Conservation (phyloP, 73 alveolate genomes). For the Symbiodinium natans region DNA sequence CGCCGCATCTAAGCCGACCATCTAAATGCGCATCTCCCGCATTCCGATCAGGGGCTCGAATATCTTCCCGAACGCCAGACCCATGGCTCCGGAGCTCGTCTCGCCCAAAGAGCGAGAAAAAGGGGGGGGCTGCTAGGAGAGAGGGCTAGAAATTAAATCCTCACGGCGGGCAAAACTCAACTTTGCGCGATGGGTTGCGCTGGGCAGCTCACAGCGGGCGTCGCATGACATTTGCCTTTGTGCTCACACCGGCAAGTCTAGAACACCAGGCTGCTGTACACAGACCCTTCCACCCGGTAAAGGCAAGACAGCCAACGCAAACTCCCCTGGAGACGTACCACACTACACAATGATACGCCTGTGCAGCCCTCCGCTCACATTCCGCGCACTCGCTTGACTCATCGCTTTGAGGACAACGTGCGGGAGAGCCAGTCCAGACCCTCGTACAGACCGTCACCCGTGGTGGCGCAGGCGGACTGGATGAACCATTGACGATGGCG, state of each 20-base stretch:
- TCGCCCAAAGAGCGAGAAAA: too few relatives aligned
- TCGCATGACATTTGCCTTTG: too few relatives aligned
- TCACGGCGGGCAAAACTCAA: too few relatives aligned
- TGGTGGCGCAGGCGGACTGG: conserved; percentile 97
- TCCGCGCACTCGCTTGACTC: not conserved
- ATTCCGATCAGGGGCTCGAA: conserved; percentile 95
- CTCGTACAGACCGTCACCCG: conserved; percentile 98
- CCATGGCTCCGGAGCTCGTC: too few relatives aligned
- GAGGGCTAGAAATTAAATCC: too few relatives aligned
- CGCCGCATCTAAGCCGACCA: too few relatives aligned
- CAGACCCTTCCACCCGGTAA: not conserved
- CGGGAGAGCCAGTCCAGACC: conserved; percentile 95
- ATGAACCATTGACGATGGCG: conserved; percentile 99
- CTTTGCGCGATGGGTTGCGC: too few relatives aligned
- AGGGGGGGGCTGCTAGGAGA: too few relatives aligned
- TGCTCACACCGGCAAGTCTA: too few relatives aligned
- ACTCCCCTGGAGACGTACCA: not conserved
- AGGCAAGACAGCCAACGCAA: not conserved
- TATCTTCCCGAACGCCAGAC: conserved; percentile 94
- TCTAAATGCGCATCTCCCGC: too few relatives aligned
- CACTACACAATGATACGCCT: conserved; percentile 5
- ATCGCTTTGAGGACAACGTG: conserved; percentile 54
- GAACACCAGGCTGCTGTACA: too few relatives aligned
- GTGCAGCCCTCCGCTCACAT: not conserved
- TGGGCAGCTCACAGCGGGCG: too few relatives aligned